A percentile compares a stretch with the other conserved stretches of the same genome.
Conservation (phyloP, 805 yeast genomes). For the Candida silvatica region DNA sequence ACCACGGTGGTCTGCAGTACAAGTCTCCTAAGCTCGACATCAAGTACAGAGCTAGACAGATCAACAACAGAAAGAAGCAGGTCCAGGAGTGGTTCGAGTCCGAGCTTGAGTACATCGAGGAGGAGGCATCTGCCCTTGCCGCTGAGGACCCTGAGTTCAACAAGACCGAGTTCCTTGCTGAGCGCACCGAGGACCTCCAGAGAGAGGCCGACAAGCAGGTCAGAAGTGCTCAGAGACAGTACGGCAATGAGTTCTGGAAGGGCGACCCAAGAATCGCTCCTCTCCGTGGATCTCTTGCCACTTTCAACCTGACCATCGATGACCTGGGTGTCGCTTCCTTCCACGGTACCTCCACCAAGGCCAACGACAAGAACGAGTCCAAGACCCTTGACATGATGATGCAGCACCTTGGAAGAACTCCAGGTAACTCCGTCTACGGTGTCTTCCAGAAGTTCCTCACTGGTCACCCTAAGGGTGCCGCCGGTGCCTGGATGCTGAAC, state of each 20-base stretch:
- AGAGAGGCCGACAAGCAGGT: constrained; percentile 81
- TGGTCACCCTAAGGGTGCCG: constrained; percentile 99
- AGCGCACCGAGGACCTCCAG: constrained; percentile 80
- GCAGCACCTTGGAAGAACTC: constrained; percentile 89
- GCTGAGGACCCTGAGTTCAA: constrained; percentile 41
- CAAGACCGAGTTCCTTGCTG: constrained; percentile 50
- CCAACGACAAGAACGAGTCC: constrained; percentile 97
- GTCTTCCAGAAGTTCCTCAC: constrained; percentile 98
- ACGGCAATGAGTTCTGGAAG: constrained; percentile 93
- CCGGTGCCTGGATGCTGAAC: constrained; percentile 99
- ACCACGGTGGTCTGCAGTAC: constrained; percentile 71
- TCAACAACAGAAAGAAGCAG: constrained; percentile 69
- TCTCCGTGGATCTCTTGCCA: constrained; percentile 91
- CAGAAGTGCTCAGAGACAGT: constrained; percentile 81
- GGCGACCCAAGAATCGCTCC: constrained; percentile 94
- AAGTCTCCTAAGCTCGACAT: constrained; percentile 77
- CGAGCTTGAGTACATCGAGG: constrained; percentile 63
- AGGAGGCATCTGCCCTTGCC: constrained; percentile 54
- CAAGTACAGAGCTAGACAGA: constrained; percentile 89
- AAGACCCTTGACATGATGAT: constrained; percentile 88
- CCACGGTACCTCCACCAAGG: constrained; percentile 99
- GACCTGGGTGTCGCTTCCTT: constrained; percentile 95
- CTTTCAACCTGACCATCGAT: constrained; percentile 87
- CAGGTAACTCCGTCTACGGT: constrained; percentile 97
- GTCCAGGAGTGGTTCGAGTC: constrained; percentile 77